These are phyloP conservation scores for Mycena citricolor DNA, from an alignment of 1,284 basidiomycete genomes.

Conservation along the genomic window DNA sequence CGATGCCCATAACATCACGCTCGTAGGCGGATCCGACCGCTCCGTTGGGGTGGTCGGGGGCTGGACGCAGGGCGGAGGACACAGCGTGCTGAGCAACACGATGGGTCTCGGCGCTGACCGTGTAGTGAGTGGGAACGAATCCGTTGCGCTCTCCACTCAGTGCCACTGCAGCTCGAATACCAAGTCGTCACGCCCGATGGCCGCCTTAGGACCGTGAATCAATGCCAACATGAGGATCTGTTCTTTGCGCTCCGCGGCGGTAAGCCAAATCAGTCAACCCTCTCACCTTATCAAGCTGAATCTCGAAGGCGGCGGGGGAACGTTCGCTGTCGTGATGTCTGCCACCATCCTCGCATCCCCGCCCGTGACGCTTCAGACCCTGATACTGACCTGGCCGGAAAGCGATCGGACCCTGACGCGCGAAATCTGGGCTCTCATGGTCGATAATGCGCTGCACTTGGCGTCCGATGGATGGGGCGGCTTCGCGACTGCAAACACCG, in stretches of 20 bases:
- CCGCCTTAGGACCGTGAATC: slow-evolving; percentile 31
- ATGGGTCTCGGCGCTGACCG: slow-evolving; percentile 31
- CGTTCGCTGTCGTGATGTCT: slow-evolving; percentile 40
- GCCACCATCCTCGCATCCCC: slow-evolving; percentile 34
- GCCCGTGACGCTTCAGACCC: slow-evolving; percentile 31
- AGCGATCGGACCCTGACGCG: slow-evolving; percentile 23
- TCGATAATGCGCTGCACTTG: slow-evolving; percentile 42
- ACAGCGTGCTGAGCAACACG: slow-evolving; percentile 37
- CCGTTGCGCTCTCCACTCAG: neutral
- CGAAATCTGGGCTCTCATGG: slow-evolving; percentile 32
- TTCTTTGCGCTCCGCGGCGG: slow-evolving; percentile 42
- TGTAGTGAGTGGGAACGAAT: slow-evolving; percentile 29
- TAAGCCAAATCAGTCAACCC: too few relatives aligned
- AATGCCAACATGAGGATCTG: slow-evolving; percentile 36
- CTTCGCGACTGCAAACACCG: slow-evolving; percentile 4
- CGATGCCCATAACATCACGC: slow-evolving; percentile 16
- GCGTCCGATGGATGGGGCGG: slow-evolving; percentile 54
- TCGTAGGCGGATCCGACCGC: slow-evolving; percentile 17
- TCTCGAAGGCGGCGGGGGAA: slow-evolving; percentile 41
- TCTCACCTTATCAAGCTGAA: too few relatives aligned
- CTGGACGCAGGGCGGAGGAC: slow-evolving; percentile 43
- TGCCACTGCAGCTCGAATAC: slow-evolving; percentile 33
- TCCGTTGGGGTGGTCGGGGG: slow-evolving; percentile 32
- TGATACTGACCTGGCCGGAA: slow-evolving; percentile 28
- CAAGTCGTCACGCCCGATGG: slow-evolving; percentile 40